Base-by-base conservation (phyloP, 306 rosid species). In the Malus orientalis region DNA sequence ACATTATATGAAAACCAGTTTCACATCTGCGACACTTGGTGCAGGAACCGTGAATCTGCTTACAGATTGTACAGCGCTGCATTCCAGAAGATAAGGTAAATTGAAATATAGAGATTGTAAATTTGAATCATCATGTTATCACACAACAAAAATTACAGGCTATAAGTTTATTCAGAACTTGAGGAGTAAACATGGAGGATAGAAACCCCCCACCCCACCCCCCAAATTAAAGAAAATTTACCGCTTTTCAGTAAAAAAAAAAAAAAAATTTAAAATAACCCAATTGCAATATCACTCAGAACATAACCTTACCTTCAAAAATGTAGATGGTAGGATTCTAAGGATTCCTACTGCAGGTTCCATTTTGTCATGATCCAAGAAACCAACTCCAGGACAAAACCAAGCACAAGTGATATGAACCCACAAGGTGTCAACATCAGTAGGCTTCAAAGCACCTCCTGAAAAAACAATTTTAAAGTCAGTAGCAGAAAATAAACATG, bases 371-470 rank as follows among this genome's bases (percentile, higher is more conserved):
- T 86, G 90, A 79, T 95, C 80, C 81, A 85, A 81, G 84, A 95
- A 95, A 85, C 73, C 90, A 81, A 95, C 89, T 84, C 89, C 91
- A 71, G 90, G 97, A 77, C 74, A 88, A 85, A 95, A 95, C 99
- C 99, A 95, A 81, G 99, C 99, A 30, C 99, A 95, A 23, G 92
- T 87, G 81, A 95, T 90, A 82, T 95, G 99, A 83, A 88, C 92
- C 99, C 99, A 95, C 74, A 89, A 86, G 79, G 75, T 81, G 83
- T 89, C 97, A 64, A 91, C 97, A 76, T 92, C 97, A 38, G 97
- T 92, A 82, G 99, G 97, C 91, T 95, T 95, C 84, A 95, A 76
- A 67, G 99, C 99, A 83, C 99, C 99, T 29, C 99, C 99, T 95
- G 81, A 55, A 79, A 74, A 36, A 84, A 71, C 77, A 83, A 49